Evolutionary conservation across 495 filamentous ascomycete species (phyloP).

Genomic region (Trichoderma virens): DNA sequence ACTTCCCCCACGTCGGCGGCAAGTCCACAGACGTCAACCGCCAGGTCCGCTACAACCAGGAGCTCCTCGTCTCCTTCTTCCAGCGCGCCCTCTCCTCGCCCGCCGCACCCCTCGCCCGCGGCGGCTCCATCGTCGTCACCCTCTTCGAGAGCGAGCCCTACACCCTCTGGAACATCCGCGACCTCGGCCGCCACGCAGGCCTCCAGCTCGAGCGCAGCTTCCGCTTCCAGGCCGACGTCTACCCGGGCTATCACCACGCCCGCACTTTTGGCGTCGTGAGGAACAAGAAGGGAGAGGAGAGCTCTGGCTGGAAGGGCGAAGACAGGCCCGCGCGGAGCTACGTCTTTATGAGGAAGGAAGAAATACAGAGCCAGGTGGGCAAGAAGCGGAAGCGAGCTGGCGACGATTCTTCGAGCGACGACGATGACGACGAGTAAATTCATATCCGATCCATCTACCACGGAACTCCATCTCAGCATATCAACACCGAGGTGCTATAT

Average conservation of each 20-base stretch:
- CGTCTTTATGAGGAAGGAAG: constrained; percentile 64
- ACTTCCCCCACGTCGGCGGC: constrained; percentile 94
- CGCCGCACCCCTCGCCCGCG: constrained; percentile 29
- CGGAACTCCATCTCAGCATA: too few relatives aligned
- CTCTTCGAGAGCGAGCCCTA: constrained; percentile 92
- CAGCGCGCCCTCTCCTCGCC: constrained; percentile 42
- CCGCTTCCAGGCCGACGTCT: constrained; percentile 62
- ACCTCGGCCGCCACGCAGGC: constrained; percentile 72
- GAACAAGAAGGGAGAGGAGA: constrained; percentile 45
- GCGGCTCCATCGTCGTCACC: constrained; percentile 71
- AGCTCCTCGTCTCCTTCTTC: constrained; percentile 80
- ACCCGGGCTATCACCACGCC: constrained; percentile 82
- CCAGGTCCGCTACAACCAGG: constrained; percentile 88
- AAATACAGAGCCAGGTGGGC: constrained; percentile 21
- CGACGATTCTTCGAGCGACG: constrained; percentile 28
- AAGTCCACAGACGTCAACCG: constrained; percentile 86
- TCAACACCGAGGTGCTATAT: neutral
- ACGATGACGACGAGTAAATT: constrained; percentile 12
- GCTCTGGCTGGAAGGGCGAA: constrained; percentile 64
- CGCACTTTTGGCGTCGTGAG: constrained; percentile 73
- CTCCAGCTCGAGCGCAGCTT: constrained; percentile 72
- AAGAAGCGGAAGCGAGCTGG: constrained; percentile 38
- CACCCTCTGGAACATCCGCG: constrained; percentile 86
- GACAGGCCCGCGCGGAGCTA: constrained; percentile 68
- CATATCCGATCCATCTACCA: neutral